phyloP scores from a whole-genome alignment of 148 eudicot species.

The Heliamphora exappendiculata region DNA sequence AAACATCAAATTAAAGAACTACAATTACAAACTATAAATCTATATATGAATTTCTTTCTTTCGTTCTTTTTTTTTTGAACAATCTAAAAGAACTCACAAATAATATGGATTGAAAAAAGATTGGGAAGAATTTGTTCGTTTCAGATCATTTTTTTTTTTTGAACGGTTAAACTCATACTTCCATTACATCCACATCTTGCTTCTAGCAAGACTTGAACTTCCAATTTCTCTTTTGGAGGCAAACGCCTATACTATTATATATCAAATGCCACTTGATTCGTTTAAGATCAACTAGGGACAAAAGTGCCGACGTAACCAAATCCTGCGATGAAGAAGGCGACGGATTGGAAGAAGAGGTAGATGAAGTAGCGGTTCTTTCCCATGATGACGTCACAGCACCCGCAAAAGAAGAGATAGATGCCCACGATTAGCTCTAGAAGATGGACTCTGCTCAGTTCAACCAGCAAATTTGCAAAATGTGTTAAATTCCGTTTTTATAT shows the following conservation, averaged over 20 bases:
- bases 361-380: constrained; percentile 61
- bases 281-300: constrained; percentile 34
- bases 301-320: constrained; percentile 67
- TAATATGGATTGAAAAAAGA: neutral
- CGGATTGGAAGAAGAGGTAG: constrained; percentile 60
- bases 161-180: too few species aligned
- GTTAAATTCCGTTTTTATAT: too few species aligned
- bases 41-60: too few species aligned
- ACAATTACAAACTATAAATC: neutral
- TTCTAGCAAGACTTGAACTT: too few species aligned
- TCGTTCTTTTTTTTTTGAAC: neutral
- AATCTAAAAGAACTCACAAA: neutral
- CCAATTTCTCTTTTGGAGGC: too few species aligned
- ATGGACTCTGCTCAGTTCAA: constrained; percentile 33
- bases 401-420: constrained; percentile 50
- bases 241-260: too few species aligned
- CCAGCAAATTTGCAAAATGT: too few species aligned
- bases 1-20: neutral
- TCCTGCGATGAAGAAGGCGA: constrained; percentile 64
- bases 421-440: constrained; percentile 50
- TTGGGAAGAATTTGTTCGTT: neutral
- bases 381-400: constrained; percentile 47
- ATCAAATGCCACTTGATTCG: neutral
- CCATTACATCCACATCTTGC: too few species aligned
- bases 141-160: too few species aligned